phyloP scores from a whole-genome alignment of 495 filamentous ascomycete genomes.

The Sphaerosporella brunnea region DNA sequence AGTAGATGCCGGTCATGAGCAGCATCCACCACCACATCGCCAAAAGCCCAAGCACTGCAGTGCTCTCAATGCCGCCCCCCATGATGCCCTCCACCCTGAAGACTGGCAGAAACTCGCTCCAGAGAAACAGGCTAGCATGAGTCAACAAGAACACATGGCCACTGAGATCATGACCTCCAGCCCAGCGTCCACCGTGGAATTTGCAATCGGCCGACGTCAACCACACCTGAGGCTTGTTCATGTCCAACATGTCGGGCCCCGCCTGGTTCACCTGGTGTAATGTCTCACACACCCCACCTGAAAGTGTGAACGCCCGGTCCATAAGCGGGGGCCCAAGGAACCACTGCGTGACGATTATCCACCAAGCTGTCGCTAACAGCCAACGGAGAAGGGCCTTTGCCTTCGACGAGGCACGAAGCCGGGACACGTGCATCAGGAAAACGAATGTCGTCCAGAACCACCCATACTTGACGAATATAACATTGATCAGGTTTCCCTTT shows the following conservation, averaged over 20 bases:
- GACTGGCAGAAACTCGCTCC: constrained; percentile 48
- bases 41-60: constrained; percentile 35
- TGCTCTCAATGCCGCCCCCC: constrained; percentile 26
- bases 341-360: constrained; percentile 81
- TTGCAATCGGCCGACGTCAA: constrained; percentile 69
- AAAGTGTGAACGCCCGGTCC: constrained; percentile 63
- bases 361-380: constrained; percentile 49
- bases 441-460: constrained; percentile 76
- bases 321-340: constrained; percentile 82
- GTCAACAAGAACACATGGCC: constrained; percentile 91
- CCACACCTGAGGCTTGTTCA: constrained; percentile 34
- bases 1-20: constrained; percentile 93
- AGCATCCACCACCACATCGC: constrained; percentile 79
- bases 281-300: constrained; percentile 61
- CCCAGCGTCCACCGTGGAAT: constrained; percentile 62
- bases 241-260: constrained; percentile 23
- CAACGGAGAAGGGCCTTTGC: constrained; percentile 46
- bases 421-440: constrained; percentile 34
- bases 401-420: constrained; percentile 24
- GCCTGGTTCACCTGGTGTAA: constrained; percentile 10
- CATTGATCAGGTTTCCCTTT: constrained; percentile 80
- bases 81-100: constrained; percentile 19
- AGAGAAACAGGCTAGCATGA: constrained; percentile 56
- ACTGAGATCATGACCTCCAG: constrained; percentile 78
- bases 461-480: constrained; percentile 80